These are phyloP conservation scores for Candida tibetensis DNA, from an alignment of 805 yeast species.

Conservation along the genomic window DNA sequence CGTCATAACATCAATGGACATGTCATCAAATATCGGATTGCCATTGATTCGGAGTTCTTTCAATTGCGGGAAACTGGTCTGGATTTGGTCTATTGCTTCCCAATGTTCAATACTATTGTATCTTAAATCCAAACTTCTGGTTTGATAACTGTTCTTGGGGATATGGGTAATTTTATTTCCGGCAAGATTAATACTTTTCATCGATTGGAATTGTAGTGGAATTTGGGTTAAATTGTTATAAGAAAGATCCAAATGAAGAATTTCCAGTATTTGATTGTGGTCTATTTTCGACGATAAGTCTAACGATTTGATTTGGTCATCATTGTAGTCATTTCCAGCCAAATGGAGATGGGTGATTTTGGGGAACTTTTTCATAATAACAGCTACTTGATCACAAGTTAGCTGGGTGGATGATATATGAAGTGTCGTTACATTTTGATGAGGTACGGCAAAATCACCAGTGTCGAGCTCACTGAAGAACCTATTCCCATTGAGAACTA, in stretches of 20 bases:
- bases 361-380: constrained; percentile 35
- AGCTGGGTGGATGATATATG: constrained; percentile 29
- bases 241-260: constrained; percentile 33
- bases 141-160: neutral
- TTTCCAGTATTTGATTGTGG: no score
- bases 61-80: constrained; percentile 39
- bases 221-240: constrained; percentile 37
- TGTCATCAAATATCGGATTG: constrained; percentile 47
- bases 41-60: constrained; percentile 45
- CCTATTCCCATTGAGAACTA: constrained; percentile 57
- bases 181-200: constrained; percentile 28
- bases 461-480: constrained; percentile 17
- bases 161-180: constrained; percentile 28
- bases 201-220: constrained; percentile 18
- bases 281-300: no score
- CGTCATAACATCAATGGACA: constrained; percentile 32
- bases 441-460: neutral
- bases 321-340: constrained; percentile 32
- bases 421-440: constrained; percentile 14
- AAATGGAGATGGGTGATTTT: constrained; percentile 29
- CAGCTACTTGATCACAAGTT: constrained; percentile 12
- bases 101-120: constrained; percentile 48
- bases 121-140: constrained; percentile 46
- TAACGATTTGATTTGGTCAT: constrained; percentile 13
- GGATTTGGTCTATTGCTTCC: constrained; percentile 47